phyloP scores from a whole-genome alignment of 345 rosid species.

The Angophora floribunda region DNA sequence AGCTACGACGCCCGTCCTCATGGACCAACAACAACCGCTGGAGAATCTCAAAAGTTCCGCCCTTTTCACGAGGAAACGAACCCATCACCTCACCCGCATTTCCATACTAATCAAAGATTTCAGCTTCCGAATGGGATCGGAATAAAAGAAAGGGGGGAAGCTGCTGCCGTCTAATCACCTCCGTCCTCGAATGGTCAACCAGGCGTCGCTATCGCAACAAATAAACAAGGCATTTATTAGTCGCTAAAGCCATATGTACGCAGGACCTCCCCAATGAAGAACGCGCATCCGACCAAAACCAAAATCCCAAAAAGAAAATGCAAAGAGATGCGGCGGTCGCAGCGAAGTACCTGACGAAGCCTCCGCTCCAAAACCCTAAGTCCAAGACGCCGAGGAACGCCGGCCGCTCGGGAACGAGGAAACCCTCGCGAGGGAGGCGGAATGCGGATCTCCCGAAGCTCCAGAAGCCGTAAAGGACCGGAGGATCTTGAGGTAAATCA shows the following conservation, averaged over 20 bases:
- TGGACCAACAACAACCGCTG: background rate
- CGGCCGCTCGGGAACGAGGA: background rate
- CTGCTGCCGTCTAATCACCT: background rate
- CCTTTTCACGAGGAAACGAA: background rate
- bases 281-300: background rate
- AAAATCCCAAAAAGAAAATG: background rate
- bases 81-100: conserved; percentile 1
- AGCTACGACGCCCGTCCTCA: conserved; percentile 3
- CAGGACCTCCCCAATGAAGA: background rate
- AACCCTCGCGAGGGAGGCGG: background rate
- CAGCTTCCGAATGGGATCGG: background rate
- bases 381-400: background rate
- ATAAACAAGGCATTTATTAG: background rate
- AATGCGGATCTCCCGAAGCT: background rate
- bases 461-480: conserved; percentile 1
- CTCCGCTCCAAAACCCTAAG: background rate
- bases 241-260: background rate
- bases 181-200: background rate
- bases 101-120: background rate
- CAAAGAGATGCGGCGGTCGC: background rate
- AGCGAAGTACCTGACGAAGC: background rate
- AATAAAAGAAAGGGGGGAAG: background rate
- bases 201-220: background rate
- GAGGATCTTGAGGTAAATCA: conserved; percentile 31
- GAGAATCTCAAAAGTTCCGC: conserved; percentile 13